Percentiles rank a stretch among this genome's conserved stretches.
These are phyloP conservation scores for Myxozyma vanderwaltii DNA, from an alignment of 805 yeast genomes.

Conservation along the genomic window DNA sequence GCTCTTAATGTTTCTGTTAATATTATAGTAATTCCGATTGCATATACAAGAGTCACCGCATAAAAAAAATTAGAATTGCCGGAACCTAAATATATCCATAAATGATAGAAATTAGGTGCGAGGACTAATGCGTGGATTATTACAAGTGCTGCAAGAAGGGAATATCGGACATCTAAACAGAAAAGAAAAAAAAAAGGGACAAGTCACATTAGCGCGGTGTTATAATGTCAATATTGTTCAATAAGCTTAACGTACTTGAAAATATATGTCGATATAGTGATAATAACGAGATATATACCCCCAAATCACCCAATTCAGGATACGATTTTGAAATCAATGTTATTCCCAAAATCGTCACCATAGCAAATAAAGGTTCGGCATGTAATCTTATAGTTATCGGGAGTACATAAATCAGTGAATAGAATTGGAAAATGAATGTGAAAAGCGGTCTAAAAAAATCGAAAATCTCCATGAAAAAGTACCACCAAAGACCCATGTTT, in stretches of 20 bases:
- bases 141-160: conserved; percentile 54
- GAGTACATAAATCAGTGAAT: conserved; percentile 61
- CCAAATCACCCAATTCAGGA: conserved; percentile 81
- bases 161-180: conserved; percentile 48
- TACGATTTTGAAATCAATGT: conserved; percentile 75
- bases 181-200: no score
- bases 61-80: conserved; percentile 97
- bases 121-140: conserved; percentile 62
- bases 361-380: conserved; percentile 61
- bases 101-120: conserved; percentile 85
- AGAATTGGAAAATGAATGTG: conserved; percentile 78
- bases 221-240: no score
- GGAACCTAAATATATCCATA: conserved; percentile 92
- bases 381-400: conserved; percentile 74
- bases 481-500: conserved; percentile 98
- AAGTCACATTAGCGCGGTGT: no score
- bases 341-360: conserved; percentile 52
- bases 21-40: conserved; percentile 66
- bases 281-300: conserved; percentile 52
- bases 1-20: conserved; percentile 84
- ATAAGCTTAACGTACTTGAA: conserved; percentile 20
- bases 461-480: conserved; percentile 93
- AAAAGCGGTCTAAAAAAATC: conserved; percentile 84
- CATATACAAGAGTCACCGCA: conserved; percentile 84
- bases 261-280: conserved; percentile 51